phyloP scores from a whole-genome alignment of 305 asterid species.

The Vinca major region DNA sequence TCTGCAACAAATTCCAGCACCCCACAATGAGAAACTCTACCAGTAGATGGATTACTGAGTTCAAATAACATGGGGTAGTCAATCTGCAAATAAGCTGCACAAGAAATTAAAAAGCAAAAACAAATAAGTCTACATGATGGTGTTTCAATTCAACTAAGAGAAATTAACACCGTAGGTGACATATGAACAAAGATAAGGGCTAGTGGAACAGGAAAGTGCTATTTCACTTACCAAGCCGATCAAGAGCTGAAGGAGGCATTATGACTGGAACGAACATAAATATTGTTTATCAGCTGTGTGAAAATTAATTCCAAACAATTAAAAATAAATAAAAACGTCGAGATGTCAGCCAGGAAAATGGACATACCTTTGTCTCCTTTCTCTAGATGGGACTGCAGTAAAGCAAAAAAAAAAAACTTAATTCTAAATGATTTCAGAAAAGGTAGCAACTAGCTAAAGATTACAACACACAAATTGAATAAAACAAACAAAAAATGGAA shows the following conservation, averaged over 20 bases:
- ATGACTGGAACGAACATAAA: constrained; percentile 21
- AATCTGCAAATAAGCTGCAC: constrained; percentile 24
- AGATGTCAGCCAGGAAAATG: background rate
- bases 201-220: background rate
- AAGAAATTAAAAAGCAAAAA: background rate
- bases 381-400: constrained; percentile 29
- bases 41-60: constrained; percentile 17
- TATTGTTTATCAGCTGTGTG: background rate
- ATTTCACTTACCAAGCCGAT: constrained; percentile 31
- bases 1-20: constrained; percentile 35
- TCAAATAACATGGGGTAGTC: constrained; percentile 30
- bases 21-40: constrained; percentile 26
- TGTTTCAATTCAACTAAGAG: constrained; percentile 1
- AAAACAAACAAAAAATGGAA: background rate
- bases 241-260: constrained; percentile 41
- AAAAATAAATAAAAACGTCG: background rate
- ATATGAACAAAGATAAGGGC: background rate
- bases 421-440: background rate
- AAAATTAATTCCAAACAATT: constrained; percentile 1
- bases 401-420: background rate
- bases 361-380: constrained; percentile 33
- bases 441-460: background rate
- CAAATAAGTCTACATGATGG: background rate
- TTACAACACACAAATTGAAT: background rate
- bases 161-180: background rate